phyloP scores from a whole-genome alignment of 2,329 filamentous ascomycete species.

The Parastagonospora avenae region DNA sequence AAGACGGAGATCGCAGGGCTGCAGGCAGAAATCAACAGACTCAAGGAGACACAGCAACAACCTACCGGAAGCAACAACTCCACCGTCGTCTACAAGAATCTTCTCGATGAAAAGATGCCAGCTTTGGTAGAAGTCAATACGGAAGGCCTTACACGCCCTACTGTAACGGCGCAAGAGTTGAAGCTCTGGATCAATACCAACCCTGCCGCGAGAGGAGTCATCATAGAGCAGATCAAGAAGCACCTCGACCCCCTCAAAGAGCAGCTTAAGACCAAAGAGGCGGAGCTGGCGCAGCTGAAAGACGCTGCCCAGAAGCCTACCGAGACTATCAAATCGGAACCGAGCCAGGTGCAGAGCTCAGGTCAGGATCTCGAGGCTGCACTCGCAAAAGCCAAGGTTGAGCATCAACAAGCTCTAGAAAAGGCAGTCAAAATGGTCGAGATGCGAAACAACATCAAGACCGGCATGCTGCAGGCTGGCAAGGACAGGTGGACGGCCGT shows the following conservation, averaged over 20 bases:
- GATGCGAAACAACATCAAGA: slow-evolving; percentile 62
- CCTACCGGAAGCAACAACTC: not conserved
- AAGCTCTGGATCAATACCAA: slow-evolving; percentile 14
- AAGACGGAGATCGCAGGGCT: slow-evolving; percentile 5
- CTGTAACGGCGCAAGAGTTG: slow-evolving; percentile 13
- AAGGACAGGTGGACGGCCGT: slow-evolving; percentile 78
- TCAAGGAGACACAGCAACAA: slow-evolving; percentile 9
- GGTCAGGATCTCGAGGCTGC: slow-evolving; percentile 22
- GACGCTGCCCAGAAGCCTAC: slow-evolving; percentile 11
- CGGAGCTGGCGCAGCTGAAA: slow-evolving; percentile 3
- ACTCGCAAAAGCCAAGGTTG: slow-evolving; percentile 28
- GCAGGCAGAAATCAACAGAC: slow-evolving; percentile 5
- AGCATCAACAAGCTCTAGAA: slow-evolving; percentile 47
- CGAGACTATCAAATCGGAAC: slow-evolving; percentile 11
- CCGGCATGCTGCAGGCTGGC: slow-evolving; percentile 69
- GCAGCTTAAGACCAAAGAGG: slow-evolving; percentile 7
- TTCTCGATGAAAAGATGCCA: slow-evolving; percentile 2
- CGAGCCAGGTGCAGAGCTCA: slow-evolving; percentile 15
- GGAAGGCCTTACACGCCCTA: slow-evolving; percentile 19
- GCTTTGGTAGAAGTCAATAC: slow-evolving; percentile 27
- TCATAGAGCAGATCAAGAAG: slow-evolving; percentile 13
- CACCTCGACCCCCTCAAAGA: slow-evolving; percentile 1
- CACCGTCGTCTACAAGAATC: not conserved
- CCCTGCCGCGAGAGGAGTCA: slow-evolving; percentile 5
- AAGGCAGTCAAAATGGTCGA: slow-evolving; percentile 54